Conservation (phyloP, 345 rosid species). For the Mallotus nudiflorus region DNA sequence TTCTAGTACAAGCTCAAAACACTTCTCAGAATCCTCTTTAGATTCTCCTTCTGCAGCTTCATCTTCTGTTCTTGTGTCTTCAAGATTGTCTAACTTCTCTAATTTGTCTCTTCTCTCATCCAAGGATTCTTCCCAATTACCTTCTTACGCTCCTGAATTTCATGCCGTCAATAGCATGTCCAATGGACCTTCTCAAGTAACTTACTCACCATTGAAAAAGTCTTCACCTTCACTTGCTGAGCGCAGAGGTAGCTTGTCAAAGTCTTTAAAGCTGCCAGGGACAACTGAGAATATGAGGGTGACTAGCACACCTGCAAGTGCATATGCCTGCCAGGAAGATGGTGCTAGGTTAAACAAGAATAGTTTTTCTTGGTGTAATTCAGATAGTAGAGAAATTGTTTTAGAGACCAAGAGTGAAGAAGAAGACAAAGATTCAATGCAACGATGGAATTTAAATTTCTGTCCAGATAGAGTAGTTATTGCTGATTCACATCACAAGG, state of each 20-base stretch:
- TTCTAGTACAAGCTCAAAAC: constrained; percentile 61
- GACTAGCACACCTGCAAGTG: constrained; percentile 22
- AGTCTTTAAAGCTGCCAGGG: constrained; percentile 70
- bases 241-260: constrained; percentile 74
- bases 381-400: constrained; percentile 52
- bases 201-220: constrained; percentile 43
- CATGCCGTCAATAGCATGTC: constrained; percentile 37
- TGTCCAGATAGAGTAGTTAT: constrained; percentile 38
- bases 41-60: constrained; percentile 70
- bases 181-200: constrained; percentile 31
- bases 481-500: constrained; percentile 34
- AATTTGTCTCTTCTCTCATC: constrained; percentile 54
- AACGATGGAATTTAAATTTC: constrained; percentile 31
- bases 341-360: constrained; percentile 26
- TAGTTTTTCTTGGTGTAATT: constrained; percentile 38
- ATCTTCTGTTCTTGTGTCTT: constrained; percentile 50
- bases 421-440: constrained; percentile 32
- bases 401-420: constrained; percentile 48
- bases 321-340: constrained; percentile 34
- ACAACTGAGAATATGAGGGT: constrained; percentile 46
- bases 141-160: constrained; percentile 34
- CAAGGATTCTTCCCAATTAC: constrained; percentile 38
- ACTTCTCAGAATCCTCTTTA: constrained; percentile 58
- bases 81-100: constrained; percentile 64
- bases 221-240: constrained; percentile 77